These are phyloP conservation scores for Nicotiana benthamiana DNA, from an alignment of 257 asterid species.

Conservation along the genomic window DNA sequence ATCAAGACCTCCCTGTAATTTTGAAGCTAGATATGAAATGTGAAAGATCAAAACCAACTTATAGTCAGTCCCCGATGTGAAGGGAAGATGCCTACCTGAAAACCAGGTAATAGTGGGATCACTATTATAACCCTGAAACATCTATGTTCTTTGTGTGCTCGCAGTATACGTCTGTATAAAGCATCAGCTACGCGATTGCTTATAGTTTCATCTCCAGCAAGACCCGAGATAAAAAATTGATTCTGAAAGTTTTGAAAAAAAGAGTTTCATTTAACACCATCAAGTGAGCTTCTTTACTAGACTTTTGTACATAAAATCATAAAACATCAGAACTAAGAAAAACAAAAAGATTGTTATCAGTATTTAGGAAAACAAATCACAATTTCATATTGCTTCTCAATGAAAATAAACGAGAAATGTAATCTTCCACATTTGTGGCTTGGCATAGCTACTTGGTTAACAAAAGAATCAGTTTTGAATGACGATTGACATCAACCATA, in stretches of 20 bases:
- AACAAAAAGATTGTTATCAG: not conserved
- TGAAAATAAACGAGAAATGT: not conserved
- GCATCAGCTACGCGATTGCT: conserved; percentile 85
- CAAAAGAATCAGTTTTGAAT: not conserved
- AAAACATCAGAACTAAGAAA: not conserved
- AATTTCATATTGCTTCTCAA: not conserved
- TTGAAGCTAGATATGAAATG: conserved; percentile 7
- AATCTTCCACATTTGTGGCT: not conserved
- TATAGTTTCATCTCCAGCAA: conserved; percentile 72
- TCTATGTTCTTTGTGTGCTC: conserved; percentile 53
- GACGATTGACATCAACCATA: not conserved
- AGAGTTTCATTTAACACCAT: not conserved
- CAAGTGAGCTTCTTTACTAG: not conserved
- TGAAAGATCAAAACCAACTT: conserved; percentile 2
- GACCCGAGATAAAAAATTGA: conserved; percentile 91
- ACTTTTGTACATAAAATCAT: not conserved
- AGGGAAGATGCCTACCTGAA: conserved; percentile 52
- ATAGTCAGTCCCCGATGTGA: not conserved
- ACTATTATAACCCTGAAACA: conserved; percentile 82
- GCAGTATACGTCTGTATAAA: conserved; percentile 71
- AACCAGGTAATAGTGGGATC: conserved; percentile 90
- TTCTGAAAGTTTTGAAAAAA: conserved; percentile 48
- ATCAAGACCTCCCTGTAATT: conserved; percentile 84
- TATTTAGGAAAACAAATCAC: not conserved
- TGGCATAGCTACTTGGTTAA: not conserved